These are phyloP conservation scores for Coffea eugenioides DNA, from an alignment of 257 asterid genomes.

Conservation along the genomic window DNA sequence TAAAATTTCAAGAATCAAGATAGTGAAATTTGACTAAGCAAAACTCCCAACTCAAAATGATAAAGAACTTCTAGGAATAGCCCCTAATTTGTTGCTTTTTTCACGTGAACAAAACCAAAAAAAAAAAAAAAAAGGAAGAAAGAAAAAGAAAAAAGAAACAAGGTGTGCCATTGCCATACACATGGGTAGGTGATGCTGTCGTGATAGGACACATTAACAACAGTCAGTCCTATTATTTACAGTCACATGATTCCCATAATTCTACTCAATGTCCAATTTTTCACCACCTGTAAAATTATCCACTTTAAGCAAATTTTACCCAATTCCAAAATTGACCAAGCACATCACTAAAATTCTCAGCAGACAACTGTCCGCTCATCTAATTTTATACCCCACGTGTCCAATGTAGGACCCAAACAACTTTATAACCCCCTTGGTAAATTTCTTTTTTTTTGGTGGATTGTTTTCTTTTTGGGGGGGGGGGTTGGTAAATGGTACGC, in stretches of 20 bases:
- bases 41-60: background rate
- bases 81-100: background rate
- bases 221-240: background rate
- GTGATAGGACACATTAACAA: background rate
- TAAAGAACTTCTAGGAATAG: background rate
- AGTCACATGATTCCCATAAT: background rate
- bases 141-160: too few species aligned
- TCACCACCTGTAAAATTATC: background rate
- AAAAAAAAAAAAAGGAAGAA: too few species aligned
- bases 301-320: background rate
- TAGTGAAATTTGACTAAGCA: background rate
- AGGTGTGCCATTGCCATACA: background rate
- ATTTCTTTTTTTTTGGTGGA: too few species aligned
- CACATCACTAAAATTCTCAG: background rate
- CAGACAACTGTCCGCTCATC: background rate
- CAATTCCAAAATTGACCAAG: conserved; percentile 9
- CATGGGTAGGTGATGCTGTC: background rate
- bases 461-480: too few species aligned
- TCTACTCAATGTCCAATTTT: background rate
- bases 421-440: too few species aligned
- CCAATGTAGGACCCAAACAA: background rate
- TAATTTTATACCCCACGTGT: conserved; percentile 27
- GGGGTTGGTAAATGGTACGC: too few species aligned
- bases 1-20: too few species aligned
- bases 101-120: background rate